Base-by-base conservation (phyloP, 2,329 filamentous ascomycete genomes). In the Aspergillus pseudotamarii region DNA sequence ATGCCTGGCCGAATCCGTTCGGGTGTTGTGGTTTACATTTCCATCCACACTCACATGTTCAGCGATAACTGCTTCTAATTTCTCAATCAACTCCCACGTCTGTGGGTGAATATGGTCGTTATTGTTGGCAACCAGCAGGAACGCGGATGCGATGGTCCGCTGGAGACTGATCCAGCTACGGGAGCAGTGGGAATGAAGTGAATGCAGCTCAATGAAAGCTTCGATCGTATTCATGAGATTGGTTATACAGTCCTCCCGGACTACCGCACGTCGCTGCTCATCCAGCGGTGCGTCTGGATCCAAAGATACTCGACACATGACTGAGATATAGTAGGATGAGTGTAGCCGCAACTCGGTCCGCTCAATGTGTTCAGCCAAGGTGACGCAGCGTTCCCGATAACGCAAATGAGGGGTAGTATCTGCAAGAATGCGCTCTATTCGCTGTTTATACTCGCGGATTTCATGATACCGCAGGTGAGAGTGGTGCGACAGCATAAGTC, bases 321-420 rank as follows among this genome's bases (percentile, higher is more conserved):
- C 84, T 4, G 85, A 87, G 56, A 84, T 82, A 61, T 86, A 82
- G 73, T 88, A 88, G 6, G 84, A 86, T n/a, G 84, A 83, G 71
- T 88, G 86, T n/a, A 88, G 75, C 65, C 86, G 85, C 38, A 88
- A 71, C 4, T 83, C 84, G 73, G 84, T 86, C 64, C 86, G 82
- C 70, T 88, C 85, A 10, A 88, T 78, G 59, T 86, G 85, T 58
- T 88, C 82, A 0, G 72, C 75, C 46, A 77, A 67, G 1, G 66
- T 71, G 28, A 62, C 62, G 60, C 78, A 80, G 23, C 70, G 79
- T 67, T 67, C 82, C 62, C 19, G 80, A 62, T 84, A 82, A 63
- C 84, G 83, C 46, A 88, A 76, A 67, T 86, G 84, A 26, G 85
- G 83, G n/a, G 81, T 81, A 4, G 84, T 82, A 61, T 87, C 84